phyloP scores from a whole-genome alignment of 441 rosid species.

The Geranium incanum region DNA sequence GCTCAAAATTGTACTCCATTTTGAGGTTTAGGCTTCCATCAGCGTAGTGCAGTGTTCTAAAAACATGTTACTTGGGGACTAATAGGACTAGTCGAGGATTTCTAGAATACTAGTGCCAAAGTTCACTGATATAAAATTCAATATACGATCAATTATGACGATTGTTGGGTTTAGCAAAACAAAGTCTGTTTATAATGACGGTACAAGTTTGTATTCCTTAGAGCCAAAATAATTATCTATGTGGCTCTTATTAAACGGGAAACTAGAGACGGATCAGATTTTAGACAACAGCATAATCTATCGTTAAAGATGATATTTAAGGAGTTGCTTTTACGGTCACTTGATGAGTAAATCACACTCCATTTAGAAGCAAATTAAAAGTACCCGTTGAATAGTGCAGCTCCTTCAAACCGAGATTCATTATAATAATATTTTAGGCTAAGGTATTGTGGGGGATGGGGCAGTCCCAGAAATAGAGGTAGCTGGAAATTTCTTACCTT shows the following conservation, averaged over 20 bases:
- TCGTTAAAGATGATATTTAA: neutral
- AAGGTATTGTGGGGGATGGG: conserved; percentile 3
- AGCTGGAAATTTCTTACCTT: conserved; percentile 34
- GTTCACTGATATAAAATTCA: neutral
- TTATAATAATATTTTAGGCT: conserved; percentile 4
- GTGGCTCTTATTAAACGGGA: neutral
- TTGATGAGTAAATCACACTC: neutral
- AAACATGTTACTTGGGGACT: too few relatives aligned
- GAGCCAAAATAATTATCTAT: neutral
- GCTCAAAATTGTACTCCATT: neutral
- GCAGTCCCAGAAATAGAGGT: neutral
- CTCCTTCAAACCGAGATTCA: neutral
- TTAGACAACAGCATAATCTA: neutral
- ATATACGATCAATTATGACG: neutral
- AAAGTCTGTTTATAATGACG: neutral
- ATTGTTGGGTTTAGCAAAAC: neutral
- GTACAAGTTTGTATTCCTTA: neutral
- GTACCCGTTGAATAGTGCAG: neutral
- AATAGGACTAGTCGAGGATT: too few relatives aligned
- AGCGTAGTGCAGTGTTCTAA: neutral
- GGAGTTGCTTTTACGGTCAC: neutral
- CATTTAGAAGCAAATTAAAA: neutral
- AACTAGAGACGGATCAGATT: neutral
- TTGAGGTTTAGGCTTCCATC: neutral
- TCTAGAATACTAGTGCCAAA: neutral